phyloP scores from a whole-genome alignment of 768 basidiomycete species.

The Leucogyrophana mollusca region DNA sequence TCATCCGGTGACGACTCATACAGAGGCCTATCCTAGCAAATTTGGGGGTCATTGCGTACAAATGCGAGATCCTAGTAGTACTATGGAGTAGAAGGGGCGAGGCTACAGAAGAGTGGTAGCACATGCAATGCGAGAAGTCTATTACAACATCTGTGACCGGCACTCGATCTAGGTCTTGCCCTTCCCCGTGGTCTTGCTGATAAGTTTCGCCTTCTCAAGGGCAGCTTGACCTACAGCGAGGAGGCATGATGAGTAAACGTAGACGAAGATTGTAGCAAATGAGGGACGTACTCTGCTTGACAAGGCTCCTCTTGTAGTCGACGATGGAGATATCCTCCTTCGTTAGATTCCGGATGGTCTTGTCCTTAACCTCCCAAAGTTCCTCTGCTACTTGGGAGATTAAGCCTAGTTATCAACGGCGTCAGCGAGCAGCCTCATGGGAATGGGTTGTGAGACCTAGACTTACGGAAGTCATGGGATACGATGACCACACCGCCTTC shows the following conservation, averaged over 20 bases:
- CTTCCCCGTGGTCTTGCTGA: constrained; percentile 79
- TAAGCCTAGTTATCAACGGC: constrained; percentile 52
- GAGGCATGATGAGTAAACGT: not conserved
- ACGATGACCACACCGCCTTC: constrained; percentile 99
- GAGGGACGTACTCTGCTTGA: constrained; percentile 66
- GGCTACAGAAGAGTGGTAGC: constrained; percentile 4
- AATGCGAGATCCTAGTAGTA: constrained; percentile 5
- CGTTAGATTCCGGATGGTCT: constrained; percentile 89
- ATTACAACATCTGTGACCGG: constrained; percentile 4
- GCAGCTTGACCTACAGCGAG: constrained; percentile 67
- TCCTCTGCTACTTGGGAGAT: constrained; percentile 98
- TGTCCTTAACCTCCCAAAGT: constrained; percentile 97
- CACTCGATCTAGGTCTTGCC: constrained; percentile 53
- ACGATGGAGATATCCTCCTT: constrained; percentile 88
- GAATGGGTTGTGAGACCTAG: constrained; percentile 3
- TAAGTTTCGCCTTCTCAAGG: constrained; percentile 91
- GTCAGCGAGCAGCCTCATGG: constrained; percentile 3
- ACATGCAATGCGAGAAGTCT: constrained; percentile 1
- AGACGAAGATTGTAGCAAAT: constrained; percentile 4
- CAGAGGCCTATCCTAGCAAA: no score
- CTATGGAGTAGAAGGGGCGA: constrained; percentile 1
- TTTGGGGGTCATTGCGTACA: not conserved
- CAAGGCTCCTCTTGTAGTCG: constrained; percentile 88
- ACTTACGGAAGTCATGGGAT: constrained; percentile 97
- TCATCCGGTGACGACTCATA: no score